Conservation (phyloP, 176 grass and related monocot genomes). For the Bolboschoenus planiculmis region DNA sequence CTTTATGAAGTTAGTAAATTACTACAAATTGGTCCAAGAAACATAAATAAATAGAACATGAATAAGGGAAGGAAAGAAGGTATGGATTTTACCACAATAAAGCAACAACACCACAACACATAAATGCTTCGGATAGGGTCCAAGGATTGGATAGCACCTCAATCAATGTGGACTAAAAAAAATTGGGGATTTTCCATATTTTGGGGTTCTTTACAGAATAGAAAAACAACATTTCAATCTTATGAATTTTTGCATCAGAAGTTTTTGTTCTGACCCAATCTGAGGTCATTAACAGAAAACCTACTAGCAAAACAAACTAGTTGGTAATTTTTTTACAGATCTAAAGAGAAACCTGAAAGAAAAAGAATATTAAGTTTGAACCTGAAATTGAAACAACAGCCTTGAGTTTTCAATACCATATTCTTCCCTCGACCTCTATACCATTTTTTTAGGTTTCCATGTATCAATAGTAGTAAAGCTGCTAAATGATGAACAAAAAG, state of each 20-base stretch:
- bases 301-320: background rate
- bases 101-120: no score
- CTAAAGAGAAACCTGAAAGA: background rate
- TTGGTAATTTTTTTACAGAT: background rate
- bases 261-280: background rate
- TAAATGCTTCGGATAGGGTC: no score
- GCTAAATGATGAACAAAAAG: background rate
- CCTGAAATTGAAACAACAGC: background rate
- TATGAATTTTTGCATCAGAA: background rate
- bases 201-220: background rate
- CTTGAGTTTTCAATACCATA: background rate
- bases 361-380: background rate
- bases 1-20: no score
- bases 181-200: background rate
- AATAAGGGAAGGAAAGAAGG: no score
- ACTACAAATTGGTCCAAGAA: no score
- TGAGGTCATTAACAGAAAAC: background rate
- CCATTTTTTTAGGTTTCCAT: background rate
- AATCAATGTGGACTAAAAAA: background rate
- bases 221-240: background rate
- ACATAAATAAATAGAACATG: no score
- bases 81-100: no score
- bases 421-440: background rate
- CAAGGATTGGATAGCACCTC: background rate
- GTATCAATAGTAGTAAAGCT: background rate